A percentile compares a stretch with the other conserved stretches of the same genome.
Conservation (phyloP, 176 grass and related monocot genomes). For the Paspalum notatum region DNA sequence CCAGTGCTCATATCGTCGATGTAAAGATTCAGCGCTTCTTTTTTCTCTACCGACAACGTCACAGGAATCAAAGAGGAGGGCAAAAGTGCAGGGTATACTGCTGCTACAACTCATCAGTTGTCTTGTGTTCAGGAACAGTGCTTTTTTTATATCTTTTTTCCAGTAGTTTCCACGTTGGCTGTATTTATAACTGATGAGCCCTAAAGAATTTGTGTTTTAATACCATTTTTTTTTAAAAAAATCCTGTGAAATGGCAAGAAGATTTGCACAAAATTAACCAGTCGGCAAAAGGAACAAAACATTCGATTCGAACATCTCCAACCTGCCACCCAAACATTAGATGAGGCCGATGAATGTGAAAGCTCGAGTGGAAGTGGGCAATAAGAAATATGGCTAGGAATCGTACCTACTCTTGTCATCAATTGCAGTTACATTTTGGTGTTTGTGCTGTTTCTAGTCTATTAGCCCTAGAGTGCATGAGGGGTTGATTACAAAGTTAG, state of each 20-base stretch:
- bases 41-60: background rate
- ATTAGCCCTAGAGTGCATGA: background rate
- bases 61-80: background rate
- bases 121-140: background rate
- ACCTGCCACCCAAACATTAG: background rate
- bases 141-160: too few relatives aligned
- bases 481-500: background rate
- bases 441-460: background rate
- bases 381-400: background rate
- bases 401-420: slow-evolving; percentile 28
- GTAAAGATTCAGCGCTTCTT: too few relatives aligned
- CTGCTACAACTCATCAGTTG: background rate
- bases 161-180: too few relatives aligned
- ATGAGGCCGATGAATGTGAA: slow-evolving; percentile 34
- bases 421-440: background rate
- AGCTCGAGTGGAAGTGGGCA: background rate
- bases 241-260: too few relatives aligned
- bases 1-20: background rate
- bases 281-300: too few relatives aligned
- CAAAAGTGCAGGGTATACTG: background rate
- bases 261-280: too few relatives aligned
- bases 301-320: too few relatives aligned
- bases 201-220: too few relatives aligned
- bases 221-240: too few relatives aligned
- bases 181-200: too few relatives aligned